These are phyloP conservation scores for Euphorbia schlechtendalii DNA, from an alignment of 441 rosid genomes.

Conservation along the genomic window DNA sequence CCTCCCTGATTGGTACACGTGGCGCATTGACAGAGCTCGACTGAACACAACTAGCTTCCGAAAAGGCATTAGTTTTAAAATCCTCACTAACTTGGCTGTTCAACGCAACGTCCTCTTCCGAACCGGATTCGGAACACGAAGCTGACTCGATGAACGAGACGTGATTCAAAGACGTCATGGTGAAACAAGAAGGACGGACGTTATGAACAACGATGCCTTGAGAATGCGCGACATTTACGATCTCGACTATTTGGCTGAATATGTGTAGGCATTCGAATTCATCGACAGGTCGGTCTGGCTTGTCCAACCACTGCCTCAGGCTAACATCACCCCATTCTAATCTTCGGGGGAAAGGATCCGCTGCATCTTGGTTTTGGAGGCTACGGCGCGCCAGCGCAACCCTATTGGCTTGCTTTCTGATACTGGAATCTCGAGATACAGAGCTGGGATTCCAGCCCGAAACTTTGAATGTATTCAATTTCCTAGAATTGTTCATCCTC, in stretches of 20 bases:
- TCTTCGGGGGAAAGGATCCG: slow-evolving; percentile 45
- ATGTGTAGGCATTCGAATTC: slow-evolving; percentile 77
- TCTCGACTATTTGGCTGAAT: slow-evolving; percentile 78
- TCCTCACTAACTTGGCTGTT: slow-evolving; percentile 40
- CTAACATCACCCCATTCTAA: slow-evolving; percentile 77
- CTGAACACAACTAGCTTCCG: slow-evolving; percentile 57
- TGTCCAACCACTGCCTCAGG: slow-evolving; percentile 89
- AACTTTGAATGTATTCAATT: slow-evolving; percentile 46
- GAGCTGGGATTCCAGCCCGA: slow-evolving; percentile 45
- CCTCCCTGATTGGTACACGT: slow-evolving; percentile 27
- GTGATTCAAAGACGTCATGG: slow-evolving; percentile 75
- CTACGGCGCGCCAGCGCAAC: slow-evolving; percentile 43
- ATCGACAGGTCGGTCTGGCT: slow-evolving; percentile 58
- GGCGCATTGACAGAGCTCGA: slow-evolving; percentile 35
- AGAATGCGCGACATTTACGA: slow-evolving; percentile 77
- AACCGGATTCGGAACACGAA: slow-evolving; percentile 92
- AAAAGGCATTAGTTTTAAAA: slow-evolving; percentile 33
- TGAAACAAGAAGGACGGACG: slow-evolving; percentile 84
- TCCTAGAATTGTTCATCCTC: slow-evolving; percentile 68
- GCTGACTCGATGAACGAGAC: slow-evolving; percentile 94
- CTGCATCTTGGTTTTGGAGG: slow-evolving; percentile 41
- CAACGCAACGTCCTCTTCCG: slow-evolving; percentile 65
- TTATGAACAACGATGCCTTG: slow-evolving; percentile 74
- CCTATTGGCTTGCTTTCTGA: slow-evolving; percentile 38
- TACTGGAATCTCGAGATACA: slow-evolving; percentile 26